Base-by-base conservation (phyloP, 306 rosid genomes). In the peach (Prunus persica) region DNA sequence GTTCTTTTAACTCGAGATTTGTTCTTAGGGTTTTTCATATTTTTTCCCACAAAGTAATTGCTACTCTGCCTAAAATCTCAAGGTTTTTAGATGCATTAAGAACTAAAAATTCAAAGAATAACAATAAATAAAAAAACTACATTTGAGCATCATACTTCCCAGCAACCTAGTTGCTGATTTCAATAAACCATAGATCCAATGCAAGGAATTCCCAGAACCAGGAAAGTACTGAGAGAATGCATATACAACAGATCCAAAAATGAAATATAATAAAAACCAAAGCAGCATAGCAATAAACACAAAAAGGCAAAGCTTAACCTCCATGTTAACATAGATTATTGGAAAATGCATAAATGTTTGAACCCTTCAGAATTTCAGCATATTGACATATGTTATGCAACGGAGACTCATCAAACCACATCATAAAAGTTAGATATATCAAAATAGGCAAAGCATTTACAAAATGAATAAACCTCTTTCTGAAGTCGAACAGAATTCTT, bases 401-500 rank as follows among this genome's bases (percentile, higher is more conserved):
- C 4, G 22, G 38, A 32, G 19, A 28, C 15, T 55, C 52, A 32
- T 32, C 51, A 20, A 38, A 32, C 34, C 32, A 55, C 54, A 32
- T 16, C 46, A 71, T 9, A 3, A 32, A 34, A 71, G n/a, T 65
- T 27, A 38, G 15, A 54, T 13, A 71, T n/a, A 41, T 54, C 34
- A 54, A 34, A 55, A 41, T 34, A 71, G 24, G 3, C 1, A 18
- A 71, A 45, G 43, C 28, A n/a, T 54, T 20, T 34, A 32, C 14
- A 75, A 74, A 45, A 9, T 58, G 73, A 52, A 76, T 67, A 75
- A 76, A 91, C 98, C 95, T 91, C 96, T 86, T 83, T 93, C 51
- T 88, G 96, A 77, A 93, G 93, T 18, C 75, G 93, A 67, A 91
- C 83, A 86, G 90, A 91, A 77, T 84, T 89, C 86, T 84, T 87